Evolutionary conservation across 164 flowering plant species (phyloP), one percentile per base, ranked within the genome.

Genomic region (Piper betle): DNA sequence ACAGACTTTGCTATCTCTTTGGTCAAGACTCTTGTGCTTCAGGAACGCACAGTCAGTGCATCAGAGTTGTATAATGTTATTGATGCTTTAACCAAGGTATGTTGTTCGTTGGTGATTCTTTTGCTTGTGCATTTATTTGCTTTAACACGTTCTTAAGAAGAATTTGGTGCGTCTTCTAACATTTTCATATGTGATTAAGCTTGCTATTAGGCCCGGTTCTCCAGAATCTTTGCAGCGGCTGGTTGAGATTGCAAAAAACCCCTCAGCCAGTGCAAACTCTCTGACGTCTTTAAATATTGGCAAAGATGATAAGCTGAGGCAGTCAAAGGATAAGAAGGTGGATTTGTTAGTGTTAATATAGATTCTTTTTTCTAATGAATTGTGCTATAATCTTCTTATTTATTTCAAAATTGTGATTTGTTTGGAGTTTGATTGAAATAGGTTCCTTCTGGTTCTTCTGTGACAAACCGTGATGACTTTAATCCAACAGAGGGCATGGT

Each of bases 41-140:
- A 79, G 70, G 96, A 94, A 73, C 71, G 81, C 12, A 74, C 78
- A 54, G 82, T 80, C 64, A 70, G 75, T 60, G 70, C 82, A 41
- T 85, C 96, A 38, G 97, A 94, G 72, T 83, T 94, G 62, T 93
- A 80, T 57, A 88, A 78, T 77, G 79, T 94, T 64, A 78, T 94
- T 70, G 97, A 94, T 82, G 90, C 91, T n/a, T 70, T 94, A 72
- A 82, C 86, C 57, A 94, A 94, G 96, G 97, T 86, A 39, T n/a
- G 55, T 9, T 10, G 6, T 48, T 52, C 20, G 9, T 13, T 43
- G 54, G 3, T 61, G 43, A 16, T 56, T 39, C 48, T 39, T 59
- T 59, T n/a, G n/a, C n/a, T 13, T 16, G 9, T 59, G 1, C 1
- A 25, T 9, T 33, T 54, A 55, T 53, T 18, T 33, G 11, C 37